Evolutionary conservation across 2,329 filamentous ascomycete species (phyloP).

Genomic region (Arthrinium puccinioides): DNA sequence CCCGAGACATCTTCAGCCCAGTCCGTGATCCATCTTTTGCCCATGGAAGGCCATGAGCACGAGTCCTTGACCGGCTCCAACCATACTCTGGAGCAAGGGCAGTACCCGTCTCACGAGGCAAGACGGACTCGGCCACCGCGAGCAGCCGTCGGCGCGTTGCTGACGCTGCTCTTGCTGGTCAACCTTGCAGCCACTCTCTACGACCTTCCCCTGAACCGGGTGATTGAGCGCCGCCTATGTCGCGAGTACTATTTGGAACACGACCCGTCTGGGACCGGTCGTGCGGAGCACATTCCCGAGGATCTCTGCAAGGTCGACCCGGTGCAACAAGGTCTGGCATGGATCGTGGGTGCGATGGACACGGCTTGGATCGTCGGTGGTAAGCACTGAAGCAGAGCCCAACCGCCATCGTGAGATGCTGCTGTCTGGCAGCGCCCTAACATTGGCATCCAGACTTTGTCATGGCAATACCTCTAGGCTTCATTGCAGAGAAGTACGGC

Average conservation of each 20-base stretch:
- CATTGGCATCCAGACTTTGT: conserved; percentile 29
- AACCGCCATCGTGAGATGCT: background rate
- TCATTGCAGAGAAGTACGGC: conserved; percentile 35
- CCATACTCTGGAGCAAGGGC: no score
- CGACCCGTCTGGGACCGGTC: conserved; percentile 26
- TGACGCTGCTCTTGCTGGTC: conserved; percentile 35
- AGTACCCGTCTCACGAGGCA: no score
- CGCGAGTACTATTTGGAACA: conserved; percentile 37
- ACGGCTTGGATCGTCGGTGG: conserved; percentile 41
- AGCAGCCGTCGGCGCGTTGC: conserved; percentile 18
- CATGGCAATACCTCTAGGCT: conserved; percentile 41
- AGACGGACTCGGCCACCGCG: background rate
- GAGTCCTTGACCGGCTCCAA: no score
- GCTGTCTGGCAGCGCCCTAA: background rate
- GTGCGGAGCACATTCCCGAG: conserved; percentile 37
- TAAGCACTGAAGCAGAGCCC: conserved; percentile 13
- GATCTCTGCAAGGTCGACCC: conserved; percentile 44
- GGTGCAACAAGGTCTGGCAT: conserved; percentile 43
- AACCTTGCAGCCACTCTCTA: conserved; percentile 41
- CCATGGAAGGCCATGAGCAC: no score
- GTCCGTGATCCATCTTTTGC: no score
- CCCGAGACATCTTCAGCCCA: no score
- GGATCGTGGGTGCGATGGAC: conserved; percentile 44
- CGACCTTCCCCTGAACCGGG: conserved; percentile 37
- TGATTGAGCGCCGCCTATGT: conserved; percentile 41